Conservation (phyloP, 148 eudicot genomes). For the Rheum nobile region DNA sequence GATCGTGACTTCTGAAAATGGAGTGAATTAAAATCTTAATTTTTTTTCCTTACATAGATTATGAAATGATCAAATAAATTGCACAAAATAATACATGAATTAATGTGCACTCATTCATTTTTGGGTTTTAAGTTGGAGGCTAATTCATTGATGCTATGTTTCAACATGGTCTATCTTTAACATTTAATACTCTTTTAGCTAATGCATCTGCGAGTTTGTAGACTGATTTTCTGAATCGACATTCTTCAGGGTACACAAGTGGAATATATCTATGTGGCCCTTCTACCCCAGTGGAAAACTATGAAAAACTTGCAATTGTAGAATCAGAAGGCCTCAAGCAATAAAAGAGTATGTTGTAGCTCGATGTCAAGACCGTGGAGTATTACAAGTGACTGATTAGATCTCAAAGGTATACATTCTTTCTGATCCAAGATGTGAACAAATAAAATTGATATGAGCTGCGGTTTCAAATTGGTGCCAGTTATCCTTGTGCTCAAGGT, state of each 20-base stretch:
- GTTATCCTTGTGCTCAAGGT: background rate
- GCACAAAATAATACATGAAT: too few species aligned
- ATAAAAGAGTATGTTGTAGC: conserved; percentile 84
- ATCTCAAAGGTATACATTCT: conserved; percentile 61
- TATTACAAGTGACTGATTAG: conserved; percentile 93
- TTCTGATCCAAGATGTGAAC: too few species aligned
- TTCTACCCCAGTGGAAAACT: conserved; percentile 72
- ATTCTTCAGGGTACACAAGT: conserved; percentile 60
- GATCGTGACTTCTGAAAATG: too few species aligned
- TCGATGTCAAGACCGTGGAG: conserved; percentile 79
- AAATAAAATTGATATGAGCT: background rate
- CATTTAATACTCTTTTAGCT: background rate
- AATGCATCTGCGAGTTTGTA: too few species aligned
- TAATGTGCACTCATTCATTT: too few species aligned
- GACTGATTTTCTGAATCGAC: background rate
- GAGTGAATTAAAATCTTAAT: too few species aligned
- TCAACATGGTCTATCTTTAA: background rate
- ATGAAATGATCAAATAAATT: too few species aligned
- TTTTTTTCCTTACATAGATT: too few species aligned
- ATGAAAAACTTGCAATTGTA: conserved; percentile 89
- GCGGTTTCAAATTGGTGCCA: background rate
- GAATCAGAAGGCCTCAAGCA: conserved; percentile 94
- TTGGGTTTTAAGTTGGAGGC: too few species aligned
- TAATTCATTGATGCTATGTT: too few species aligned
- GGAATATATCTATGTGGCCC: conserved; percentile 78